Evolutionary conservation across 345 rosid species (phyloP), one percentile per base, ranked within the genome.

Genomic region (Pistacia vera): DNA sequence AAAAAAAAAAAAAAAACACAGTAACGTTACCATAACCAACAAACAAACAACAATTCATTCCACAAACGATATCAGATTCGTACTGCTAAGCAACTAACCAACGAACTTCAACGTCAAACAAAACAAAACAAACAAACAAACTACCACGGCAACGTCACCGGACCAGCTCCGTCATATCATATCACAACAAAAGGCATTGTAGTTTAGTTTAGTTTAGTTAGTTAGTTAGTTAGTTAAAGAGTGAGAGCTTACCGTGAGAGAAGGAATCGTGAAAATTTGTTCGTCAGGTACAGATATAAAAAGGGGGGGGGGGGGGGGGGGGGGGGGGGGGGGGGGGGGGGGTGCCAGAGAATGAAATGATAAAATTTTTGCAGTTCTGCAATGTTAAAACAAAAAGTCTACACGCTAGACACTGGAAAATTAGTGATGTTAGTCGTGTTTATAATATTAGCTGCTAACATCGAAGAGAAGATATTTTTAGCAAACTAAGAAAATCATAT

Each of bases 261-360:
- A 65, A 64, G 51, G 68, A 64, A 64, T 64, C 52, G 5, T 48
- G 68, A n/a, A 48, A 38, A 22, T 22, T 22, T 22, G 25, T 22
- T 41, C 46, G 46, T 41, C 46, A 41, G 46, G 46, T 7, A 52
- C n/a, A n/a, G n/a, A n/a, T n/a, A n/a, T n/a, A n/a, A n/a, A n/a
- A n/a, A n/a, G n/a, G n/a, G n/a, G n/a, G n/a, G n/a, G n/a, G n/a
- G n/a, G n/a, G n/a, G n/a, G n/a, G n/a, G n/a, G n/a, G n/a, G n/a
- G n/a, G n/a, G n/a, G n/a, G n/a, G n/a, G n/a, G n/a, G n/a, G n/a
- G n/a, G n/a, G n/a, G n/a, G n/a, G n/a, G n/a, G n/a, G n/a, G n/a
- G n/a, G n/a, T 11, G 51, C 41, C 30, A 59, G 72, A 72, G 51
- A 76, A 76, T 36, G 51, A n/a, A 73, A 55, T n/a, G 18, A 54